phyloP scores from a whole-genome alignment of 1,284 basidiomycete species.

The Sporisorium graminicola region DNA sequence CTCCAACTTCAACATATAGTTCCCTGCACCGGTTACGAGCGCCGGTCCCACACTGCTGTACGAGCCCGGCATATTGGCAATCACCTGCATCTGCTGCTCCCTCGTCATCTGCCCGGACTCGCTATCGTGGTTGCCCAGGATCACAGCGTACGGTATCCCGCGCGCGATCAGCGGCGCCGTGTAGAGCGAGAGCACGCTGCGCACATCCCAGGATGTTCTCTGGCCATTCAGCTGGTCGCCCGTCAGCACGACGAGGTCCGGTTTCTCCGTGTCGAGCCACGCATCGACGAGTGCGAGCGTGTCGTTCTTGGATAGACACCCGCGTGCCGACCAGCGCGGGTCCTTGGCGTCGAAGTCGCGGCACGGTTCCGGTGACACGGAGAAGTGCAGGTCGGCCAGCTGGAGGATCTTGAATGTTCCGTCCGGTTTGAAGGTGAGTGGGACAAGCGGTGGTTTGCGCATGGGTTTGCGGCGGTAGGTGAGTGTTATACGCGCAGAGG shows the following conservation, averaged over 20 bases:
- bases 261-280: slow-evolving; percentile 79
- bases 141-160: slow-evolving; percentile 85
- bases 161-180: slow-evolving; percentile 81
- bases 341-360: slow-evolving; percentile 45
- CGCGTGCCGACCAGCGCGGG: slow-evolving; percentile 23
- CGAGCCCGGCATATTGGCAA: slow-evolving; percentile 83
- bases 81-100: slow-evolving; percentile 76
- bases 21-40: slow-evolving; percentile 74
- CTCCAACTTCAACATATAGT: slow-evolving; percentile 30
- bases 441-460: slow-evolving; percentile 25
- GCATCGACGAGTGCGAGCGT: slow-evolving; percentile 48
- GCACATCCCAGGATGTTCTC: slow-evolving; percentile 85
- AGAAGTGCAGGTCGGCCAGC: slow-evolving; percentile 65
- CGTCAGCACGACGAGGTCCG: slow-evolving; percentile 82
- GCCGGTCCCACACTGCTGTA: slow-evolving; percentile 83
- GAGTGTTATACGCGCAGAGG: slow-evolving; percentile 33
- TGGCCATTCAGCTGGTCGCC: slow-evolving; percentile 74
- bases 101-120: slow-evolving; percentile 57
- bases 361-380: slow-evolving; percentile 57
- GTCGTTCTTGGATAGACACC: slow-evolving; percentile 54
- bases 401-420: slow-evolving; percentile 67
- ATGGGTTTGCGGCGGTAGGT: slow-evolving; percentile 47
- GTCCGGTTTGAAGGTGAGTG: slow-evolving; percentile 46
- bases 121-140: slow-evolving; percentile 84
- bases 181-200: slow-evolving; percentile 88